A percentile compares a stretch with the other conserved stretches of the same genome.
These are phyloP conservation scores for Aureobasidium sp. DNA, from an alignment of 2,329 filamentous ascomycete genomes.

Conservation along the genomic window DNA sequence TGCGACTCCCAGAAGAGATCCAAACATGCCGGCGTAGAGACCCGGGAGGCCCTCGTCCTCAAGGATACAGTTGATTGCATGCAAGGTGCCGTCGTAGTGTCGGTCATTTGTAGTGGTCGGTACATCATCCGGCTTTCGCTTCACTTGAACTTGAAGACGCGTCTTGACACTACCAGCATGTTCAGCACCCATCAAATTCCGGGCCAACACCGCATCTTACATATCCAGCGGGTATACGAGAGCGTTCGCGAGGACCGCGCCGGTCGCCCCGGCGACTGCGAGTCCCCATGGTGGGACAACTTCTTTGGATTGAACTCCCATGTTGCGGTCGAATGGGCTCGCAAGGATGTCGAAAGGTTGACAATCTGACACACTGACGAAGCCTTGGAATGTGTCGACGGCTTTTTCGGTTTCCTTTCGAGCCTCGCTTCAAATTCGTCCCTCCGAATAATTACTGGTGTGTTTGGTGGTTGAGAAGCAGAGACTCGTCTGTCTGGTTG, in stretches of 20 bases:
- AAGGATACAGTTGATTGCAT: conserved; percentile 80
- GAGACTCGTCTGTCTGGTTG: background rate
- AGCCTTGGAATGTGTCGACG: background rate
- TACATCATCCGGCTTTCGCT: conserved; percentile 44
- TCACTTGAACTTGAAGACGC: conserved; percentile 88
- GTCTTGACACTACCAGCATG: conserved; percentile 74
- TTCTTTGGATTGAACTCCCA: conserved; percentile 57
- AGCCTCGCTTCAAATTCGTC: no score
- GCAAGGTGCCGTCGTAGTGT: conserved; percentile 81
- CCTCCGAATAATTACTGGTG: background rate
- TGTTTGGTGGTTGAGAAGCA: background rate
- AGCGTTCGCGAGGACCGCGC: conserved; percentile 89
- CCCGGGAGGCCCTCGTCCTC: conserved; percentile 72
- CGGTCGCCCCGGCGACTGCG: conserved; percentile 84
- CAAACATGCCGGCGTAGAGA: conserved; percentile 82
- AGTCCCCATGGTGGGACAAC: conserved; percentile 84
- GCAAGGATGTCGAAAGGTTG: background rate
- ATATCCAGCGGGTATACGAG: conserved; percentile 95
- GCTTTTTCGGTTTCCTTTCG: background rate
- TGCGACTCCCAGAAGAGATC: conserved; percentile 81
- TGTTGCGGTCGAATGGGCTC: conserved; percentile 23
- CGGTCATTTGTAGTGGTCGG: conserved; percentile 45
- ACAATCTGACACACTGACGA: background rate
- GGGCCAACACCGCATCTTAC: conserved; percentile 47
- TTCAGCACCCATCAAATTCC: background rate